Conservation (phyloP, 306 rosid genomes). For the Cucumis melo region DNA sequence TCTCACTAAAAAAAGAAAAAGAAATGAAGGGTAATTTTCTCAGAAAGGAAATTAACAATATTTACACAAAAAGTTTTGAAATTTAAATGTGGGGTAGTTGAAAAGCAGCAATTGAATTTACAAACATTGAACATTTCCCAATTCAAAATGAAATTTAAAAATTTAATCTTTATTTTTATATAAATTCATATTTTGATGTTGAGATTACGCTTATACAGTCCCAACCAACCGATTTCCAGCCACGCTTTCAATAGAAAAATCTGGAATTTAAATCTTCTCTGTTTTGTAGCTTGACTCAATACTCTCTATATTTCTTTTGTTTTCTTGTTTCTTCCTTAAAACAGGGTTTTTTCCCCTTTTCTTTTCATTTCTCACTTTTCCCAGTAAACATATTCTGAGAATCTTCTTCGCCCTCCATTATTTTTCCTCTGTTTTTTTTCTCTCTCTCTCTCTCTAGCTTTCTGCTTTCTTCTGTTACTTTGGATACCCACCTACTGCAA, state of each 20-base stretch:
- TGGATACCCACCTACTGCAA: conserved; percentile 24
- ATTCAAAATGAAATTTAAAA: background rate
- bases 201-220: background rate
- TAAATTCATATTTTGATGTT: too few relatives aligned
- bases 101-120: conserved; percentile 1
- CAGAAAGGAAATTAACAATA: background rate
- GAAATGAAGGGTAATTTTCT: background rate
- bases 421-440: conserved; percentile 5
- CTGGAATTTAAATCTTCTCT: too few relatives aligned
- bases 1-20: background rate
- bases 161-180: too few relatives aligned
- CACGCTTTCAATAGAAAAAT: background rate
- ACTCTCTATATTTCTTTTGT: background rate
- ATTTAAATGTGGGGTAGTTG: background rate
- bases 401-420: conserved; percentile 3
- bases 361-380: background rate
- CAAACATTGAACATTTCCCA: background rate
- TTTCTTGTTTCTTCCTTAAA: background rate
- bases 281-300: background rate
- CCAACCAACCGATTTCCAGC: background rate
- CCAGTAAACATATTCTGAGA: background rate
- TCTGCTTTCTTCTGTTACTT: conserved; percentile 13
- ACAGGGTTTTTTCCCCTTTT: background rate
- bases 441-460: background rate
- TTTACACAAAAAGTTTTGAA: background rate